Percentiles rank a stretch among this genome's conserved stretches.
phyloP scores from a whole-genome alignment of 345 rosid species.

The Leavenworthia alabamica region DNA sequence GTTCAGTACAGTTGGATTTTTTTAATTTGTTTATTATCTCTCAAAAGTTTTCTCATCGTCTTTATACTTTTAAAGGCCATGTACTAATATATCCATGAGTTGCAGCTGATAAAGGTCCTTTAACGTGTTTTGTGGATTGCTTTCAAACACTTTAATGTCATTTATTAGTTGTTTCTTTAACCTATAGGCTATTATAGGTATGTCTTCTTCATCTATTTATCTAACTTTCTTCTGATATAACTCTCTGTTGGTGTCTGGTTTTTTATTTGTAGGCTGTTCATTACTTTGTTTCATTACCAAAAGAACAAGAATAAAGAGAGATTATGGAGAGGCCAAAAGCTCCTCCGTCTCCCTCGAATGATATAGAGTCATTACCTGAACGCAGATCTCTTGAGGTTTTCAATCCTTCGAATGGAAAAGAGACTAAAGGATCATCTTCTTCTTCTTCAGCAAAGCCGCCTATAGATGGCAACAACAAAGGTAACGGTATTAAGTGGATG shows the following conservation, averaged over 20 bases:
- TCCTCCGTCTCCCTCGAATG: constrained; percentile 21
- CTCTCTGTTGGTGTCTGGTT: no score
- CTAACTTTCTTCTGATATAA: constrained; percentile 16
- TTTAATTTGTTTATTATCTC: neutral
- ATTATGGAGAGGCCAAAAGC: constrained; percentile 33
- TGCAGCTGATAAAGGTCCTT: constrained; percentile 29
- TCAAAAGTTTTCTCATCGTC: constrained; percentile 16
- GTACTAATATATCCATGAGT: constrained; percentile 20
- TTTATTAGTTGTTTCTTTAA: constrained; percentile 17
- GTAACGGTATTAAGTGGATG: constrained; percentile 60
- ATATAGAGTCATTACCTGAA: constrained; percentile 14
- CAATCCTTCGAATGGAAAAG: constrained; percentile 22
- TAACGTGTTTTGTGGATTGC: constrained; percentile 29
- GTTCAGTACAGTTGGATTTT: constrained; percentile 10
- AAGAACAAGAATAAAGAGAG: constrained; percentile 7
- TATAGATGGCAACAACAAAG: neutral
- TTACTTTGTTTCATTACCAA: constrained; percentile 18
- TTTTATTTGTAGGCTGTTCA: constrained; percentile 13
- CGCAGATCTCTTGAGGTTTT: constrained; percentile 34
- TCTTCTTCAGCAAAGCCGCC: constrained; percentile 26
- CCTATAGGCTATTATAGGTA: no score
- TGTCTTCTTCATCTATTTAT: constrained; percentile 11
- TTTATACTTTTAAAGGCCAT: constrained; percentile 17
- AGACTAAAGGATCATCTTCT: constrained; percentile 17
- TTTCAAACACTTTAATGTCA: constrained; percentile 15